Percentiles rank a stretch among this genome's conserved stretches.
phyloP scores from a whole-genome alignment of 495 filamentous ascomycete species.

The Aspergillus taichungensis region DNA sequence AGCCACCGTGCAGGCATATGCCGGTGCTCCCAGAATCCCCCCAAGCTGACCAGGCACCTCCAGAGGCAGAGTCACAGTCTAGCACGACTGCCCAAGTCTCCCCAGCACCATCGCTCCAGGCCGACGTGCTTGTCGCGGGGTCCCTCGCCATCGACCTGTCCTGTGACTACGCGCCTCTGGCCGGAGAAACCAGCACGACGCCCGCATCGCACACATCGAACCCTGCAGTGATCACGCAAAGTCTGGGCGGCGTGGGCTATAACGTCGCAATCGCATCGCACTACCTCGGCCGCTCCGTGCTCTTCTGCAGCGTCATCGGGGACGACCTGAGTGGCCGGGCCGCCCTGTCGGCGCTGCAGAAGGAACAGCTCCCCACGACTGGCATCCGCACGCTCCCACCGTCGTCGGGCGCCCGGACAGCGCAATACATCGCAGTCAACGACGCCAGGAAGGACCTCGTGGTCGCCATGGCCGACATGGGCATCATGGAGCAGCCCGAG shows the following conservation, averaged over 20 bases:
- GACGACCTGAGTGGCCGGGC: constrained; percentile 69
- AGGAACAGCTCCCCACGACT: constrained; percentile 52
- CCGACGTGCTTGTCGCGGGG: constrained; percentile 77
- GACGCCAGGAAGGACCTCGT: constrained; percentile 70
- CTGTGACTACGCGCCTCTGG: constrained; percentile 60
- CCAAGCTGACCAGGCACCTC: constrained; percentile 19
- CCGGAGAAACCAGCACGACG: constrained; percentile 16
- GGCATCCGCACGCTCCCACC: constrained; percentile 51
- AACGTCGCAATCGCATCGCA: constrained; percentile 81
- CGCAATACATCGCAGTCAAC: constrained; percentile 88
- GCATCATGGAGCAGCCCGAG: constrained; percentile 57
- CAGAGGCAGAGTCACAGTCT: constrained; percentile 9
- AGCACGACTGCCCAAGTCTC: constrained; percentile 4
- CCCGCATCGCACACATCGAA: constrained; percentile 79
- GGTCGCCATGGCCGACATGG: constrained; percentile 91
- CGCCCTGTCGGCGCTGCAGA: constrained; percentile 51
- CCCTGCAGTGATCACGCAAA: constrained; percentile 66
- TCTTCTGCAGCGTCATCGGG: constrained; percentile 68
- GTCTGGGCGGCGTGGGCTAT: constrained; percentile 87
- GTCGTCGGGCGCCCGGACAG: constrained; percentile 52
- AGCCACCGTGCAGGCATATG: constrained; percentile 32
- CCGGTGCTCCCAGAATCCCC: constrained; percentile 23
- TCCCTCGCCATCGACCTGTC: constrained; percentile 81
- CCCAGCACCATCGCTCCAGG: constrained; percentile 14
- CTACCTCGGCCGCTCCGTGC: constrained; percentile 45